Base-by-base conservation (phyloP, 306 rosid genomes). In the Quercus variabilis region DNA sequence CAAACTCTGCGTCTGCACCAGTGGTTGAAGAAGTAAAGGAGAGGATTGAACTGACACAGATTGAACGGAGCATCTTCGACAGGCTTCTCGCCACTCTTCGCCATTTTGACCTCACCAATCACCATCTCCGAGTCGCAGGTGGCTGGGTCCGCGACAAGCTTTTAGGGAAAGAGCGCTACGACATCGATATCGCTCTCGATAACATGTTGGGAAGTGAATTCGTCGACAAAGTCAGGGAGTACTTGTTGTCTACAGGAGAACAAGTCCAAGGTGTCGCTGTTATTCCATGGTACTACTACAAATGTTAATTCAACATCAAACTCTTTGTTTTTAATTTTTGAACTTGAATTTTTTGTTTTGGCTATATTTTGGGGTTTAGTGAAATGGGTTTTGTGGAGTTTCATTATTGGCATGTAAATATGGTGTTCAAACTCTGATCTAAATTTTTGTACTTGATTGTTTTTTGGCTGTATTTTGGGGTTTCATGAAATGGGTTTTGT, bases 111-210 rank as follows among this genome's bases (percentile, higher is more conserved):
- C 97, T 95, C 55, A 74, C 81, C 33, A 89, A 84, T 69, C 88
- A 90, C 5, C 54, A 49, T 79, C 99, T 95, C 73, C 97, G 98
- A 1, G 96, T 92, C 10, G 99, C 99, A 14, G 98, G 99, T 51
- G 99, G 99, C 63, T 95, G 96, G 96, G 97, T 95, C 49, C 97
- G 98, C 35, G 99, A 95, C 72, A 92, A 95, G 98, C 99, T 95
- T 81, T 80, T 95, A 3, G 99, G 97, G 4, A 92, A 89, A 79
- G 96, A 88, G 9, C 91, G 99, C 78, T 88, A 90, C 68, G 99
- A 95, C 77, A 92, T 92, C 74, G 98, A 95, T 73, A 95, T 95
- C 18, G 97, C 98, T 21, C 80, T 91, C 49, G 97, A 95, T 57
- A 78, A 90, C 68, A 95, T 95, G 98, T 76, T 91, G 94, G 98